Percentiles rank a stretch among this genome's conserved stretches.
Conservation (phyloP, 495 filamentous ascomycete genomes). For the Penicillium crystallinum region DNA sequence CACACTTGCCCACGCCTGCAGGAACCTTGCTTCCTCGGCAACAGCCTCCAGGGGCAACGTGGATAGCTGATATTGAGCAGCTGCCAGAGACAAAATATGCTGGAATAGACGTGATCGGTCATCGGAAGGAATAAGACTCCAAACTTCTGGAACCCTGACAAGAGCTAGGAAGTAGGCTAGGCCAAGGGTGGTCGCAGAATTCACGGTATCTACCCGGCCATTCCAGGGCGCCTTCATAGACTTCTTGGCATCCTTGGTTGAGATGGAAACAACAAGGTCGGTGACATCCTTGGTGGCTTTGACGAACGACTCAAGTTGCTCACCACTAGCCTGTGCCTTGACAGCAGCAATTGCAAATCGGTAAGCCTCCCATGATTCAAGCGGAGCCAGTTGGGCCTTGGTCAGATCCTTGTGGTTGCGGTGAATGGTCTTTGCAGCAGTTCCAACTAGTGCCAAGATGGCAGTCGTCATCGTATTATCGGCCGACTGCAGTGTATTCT, state of each 20-base stretch:
- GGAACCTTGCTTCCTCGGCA: slow-evolving; percentile 28
- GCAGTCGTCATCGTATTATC: slow-evolving; percentile 14
- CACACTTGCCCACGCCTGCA: slow-evolving; percentile 41
- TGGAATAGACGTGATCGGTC: slow-evolving; percentile 28
- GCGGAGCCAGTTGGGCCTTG: slow-evolving; percentile 19
- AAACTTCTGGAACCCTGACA: slow-evolving; percentile 29
- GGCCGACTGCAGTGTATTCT: slow-evolving; percentile 24
- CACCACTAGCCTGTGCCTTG: slow-evolving; percentile 17
- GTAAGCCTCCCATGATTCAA: slow-evolving; percentile 42
- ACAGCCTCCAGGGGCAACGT: slow-evolving; percentile 26
- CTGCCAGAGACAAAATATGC: slow-evolving; percentile 35
- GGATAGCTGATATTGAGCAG: slow-evolving; percentile 28
- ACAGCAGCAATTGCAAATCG: slow-evolving; percentile 29
- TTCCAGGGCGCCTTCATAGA: slow-evolving; percentile 36
- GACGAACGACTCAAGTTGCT: slow-evolving; percentile 21
- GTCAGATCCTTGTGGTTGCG: slow-evolving; percentile 28
- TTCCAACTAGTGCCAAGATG: slow-evolving; percentile 17
- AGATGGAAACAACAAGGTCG: slow-evolving; percentile 26
- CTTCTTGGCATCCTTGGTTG: slow-evolving; percentile 23
- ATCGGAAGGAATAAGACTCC: slow-evolving; percentile 25
- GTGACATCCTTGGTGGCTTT: slow-evolving; percentile 25
- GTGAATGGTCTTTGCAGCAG: slow-evolving; percentile 29
- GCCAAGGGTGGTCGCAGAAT: slow-evolving; percentile 26
- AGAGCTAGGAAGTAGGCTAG: slow-evolving; percentile 36
- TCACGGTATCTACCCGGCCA: slow-evolving; percentile 33